Base-by-base conservation (phyloP, 208 protist genomes). In the Leishmania tarentolae region DNA sequence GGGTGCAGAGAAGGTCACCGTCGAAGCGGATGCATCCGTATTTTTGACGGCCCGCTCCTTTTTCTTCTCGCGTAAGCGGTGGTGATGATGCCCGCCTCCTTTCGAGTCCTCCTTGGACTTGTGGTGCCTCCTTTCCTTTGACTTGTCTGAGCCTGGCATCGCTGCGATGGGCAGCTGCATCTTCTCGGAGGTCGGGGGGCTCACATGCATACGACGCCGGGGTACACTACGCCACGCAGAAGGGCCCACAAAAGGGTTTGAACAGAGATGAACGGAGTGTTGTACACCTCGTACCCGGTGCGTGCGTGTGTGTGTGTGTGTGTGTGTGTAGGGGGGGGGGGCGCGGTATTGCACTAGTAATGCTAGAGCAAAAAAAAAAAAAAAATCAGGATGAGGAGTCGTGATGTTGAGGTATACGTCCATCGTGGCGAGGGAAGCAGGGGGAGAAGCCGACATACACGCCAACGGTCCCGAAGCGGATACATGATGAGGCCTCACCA, bases 51-150 rank as follows among this genome's bases (percentile, higher is more conserved):
- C 74, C 53, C 28, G 5, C 3, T 28, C 47, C 35, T 61, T 81
- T 5, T 75, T 78, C 65, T 82, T 79, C 35, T 35, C 52, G 56
- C 46, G 53, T 61, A 56, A 42, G 15, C 37, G 72, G 24, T n/a
- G 72, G 11, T 80, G 44, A 19, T 71, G 70, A 5, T 50, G 68
- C 0, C 35, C 44, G 15, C 44, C 28, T 3, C 57, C 57, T 0
- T 59, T 9, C 13, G 53, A 35, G n/a, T 47, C 28, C 59, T 50
- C 73, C 81, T 80, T 80, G 21, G 57, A 53, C 75, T 70, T 76
- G 56, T 3, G 63, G 28, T 84, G 75, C 76, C 15, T 40, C 59
- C 46, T 59, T 19, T 72, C 75, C n/a, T 76, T 80, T 15, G 47
- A 3, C 19, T 1, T 63, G 24, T 70, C 81, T 31, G 46, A 8